phyloP scores from a whole-genome alignment of 2,329 filamentous ascomycete species.

The Podosphaera aphanis region DNA sequence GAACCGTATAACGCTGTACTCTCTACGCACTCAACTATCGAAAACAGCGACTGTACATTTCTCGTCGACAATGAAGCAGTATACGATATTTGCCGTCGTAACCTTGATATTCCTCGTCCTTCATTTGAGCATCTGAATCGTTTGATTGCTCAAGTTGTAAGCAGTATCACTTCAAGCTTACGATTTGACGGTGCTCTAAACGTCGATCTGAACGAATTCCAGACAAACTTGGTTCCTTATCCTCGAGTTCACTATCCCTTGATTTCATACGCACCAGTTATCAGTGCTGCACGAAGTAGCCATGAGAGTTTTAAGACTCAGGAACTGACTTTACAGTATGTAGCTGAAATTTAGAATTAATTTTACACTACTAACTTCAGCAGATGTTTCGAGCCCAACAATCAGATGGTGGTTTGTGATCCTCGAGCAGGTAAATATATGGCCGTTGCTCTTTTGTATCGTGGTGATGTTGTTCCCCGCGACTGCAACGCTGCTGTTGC shows the following conservation, averaged over 20 bases:
- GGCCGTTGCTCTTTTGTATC: constrained; percentile 42
- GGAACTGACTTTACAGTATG: constrained; percentile 39
- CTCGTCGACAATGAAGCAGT: constrained; percentile 46
- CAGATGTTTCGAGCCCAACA: constrained; percentile 39
- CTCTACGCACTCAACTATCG: constrained; percentile 34
- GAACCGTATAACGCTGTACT: constrained; percentile 43
- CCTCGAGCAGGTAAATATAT: constrained; percentile 45
- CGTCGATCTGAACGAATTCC: constrained; percentile 45
- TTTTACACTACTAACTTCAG: constrained; percentile 4
- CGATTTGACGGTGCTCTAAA: constrained; percentile 44
- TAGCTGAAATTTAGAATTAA: constrained; percentile 2
- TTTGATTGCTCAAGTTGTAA: constrained; percentile 43
- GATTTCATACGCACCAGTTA: constrained; percentile 40
- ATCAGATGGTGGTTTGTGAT: constrained; percentile 48
- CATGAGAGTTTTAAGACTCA: constrained; percentile 44
- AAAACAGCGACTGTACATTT: constrained; percentile 45
- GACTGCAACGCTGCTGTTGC: constrained; percentile 83
- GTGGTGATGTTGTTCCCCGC: constrained; percentile 72
- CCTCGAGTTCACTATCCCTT: constrained; percentile 44
- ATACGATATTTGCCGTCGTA: constrained; percentile 42
- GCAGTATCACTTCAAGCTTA: constrained; percentile 40
- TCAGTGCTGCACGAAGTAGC: constrained; percentile 33
- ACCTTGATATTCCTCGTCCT: constrained; percentile 39
- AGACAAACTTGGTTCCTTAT: constrained; percentile 45
- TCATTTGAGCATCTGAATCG: constrained; percentile 42